These are phyloP conservation scores for Vicia sativa DNA, from an alignment of 306 rosid species.

Conservation along the genomic window DNA sequence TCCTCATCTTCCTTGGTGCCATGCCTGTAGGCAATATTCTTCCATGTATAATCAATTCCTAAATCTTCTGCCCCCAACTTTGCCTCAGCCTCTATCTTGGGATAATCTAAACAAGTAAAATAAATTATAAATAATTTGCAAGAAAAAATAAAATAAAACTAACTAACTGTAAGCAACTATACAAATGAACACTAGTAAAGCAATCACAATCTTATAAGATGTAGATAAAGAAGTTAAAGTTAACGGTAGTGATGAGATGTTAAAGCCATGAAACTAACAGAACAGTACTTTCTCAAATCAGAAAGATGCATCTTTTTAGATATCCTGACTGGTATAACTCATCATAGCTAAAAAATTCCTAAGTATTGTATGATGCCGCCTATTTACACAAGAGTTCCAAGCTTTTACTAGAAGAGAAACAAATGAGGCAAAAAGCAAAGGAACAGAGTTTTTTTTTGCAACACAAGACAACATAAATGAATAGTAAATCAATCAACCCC, in stretches of 20 bases:
- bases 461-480: conserved; percentile 30
- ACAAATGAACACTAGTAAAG: conserved; percentile 23
- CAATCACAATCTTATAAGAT: conserved; percentile 20
- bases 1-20: conserved; percentile 78
- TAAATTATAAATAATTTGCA: conserved; percentile 32
- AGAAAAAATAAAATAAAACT: neutral
- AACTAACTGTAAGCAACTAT: conserved; percentile 24
- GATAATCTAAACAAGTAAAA: conserved; percentile 62
- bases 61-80: conserved; percentile 70
- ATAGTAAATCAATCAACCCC: conserved; percentile 36
- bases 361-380: neutral
- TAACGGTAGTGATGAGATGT: conserved; percentile 17
- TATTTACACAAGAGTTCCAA: conserved; percentile 9
- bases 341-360: conserved; percentile 15
- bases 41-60: conserved; percentile 67
- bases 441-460: neutral
- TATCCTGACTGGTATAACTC: conserved; percentile 12
- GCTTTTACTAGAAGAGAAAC: neutral
- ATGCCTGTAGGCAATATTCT: conserved; percentile 58
- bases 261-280: conserved; percentile 19
- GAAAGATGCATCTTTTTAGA: conserved; percentile 15
- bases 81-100: conserved; percentile 90
- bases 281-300: conserved; percentile 20
- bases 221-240: conserved; percentile 16
- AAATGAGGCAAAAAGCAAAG: conserved; percentile 9